These are phyloP conservation scores for Kuraishia cidri DNA, from an alignment of 805 yeast genomes.

Conservation along the genomic window DNA sequence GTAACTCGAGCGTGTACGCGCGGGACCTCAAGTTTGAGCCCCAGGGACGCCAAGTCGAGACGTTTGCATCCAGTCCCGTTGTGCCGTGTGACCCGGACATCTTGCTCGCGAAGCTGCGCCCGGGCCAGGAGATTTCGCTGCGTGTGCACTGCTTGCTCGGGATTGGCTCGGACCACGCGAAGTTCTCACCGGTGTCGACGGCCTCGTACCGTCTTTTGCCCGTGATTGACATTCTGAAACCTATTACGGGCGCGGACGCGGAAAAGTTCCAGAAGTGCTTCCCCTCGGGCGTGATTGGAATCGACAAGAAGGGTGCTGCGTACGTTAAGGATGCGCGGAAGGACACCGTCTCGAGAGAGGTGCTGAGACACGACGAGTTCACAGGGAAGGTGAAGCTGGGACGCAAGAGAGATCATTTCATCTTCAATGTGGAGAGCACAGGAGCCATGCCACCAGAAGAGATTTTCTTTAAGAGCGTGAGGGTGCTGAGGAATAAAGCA, in stretches of 20 bases:
- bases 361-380: conserved; percentile 87
- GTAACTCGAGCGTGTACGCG: conserved; percentile 84
- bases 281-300: conserved; percentile 86
- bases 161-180: conserved; percentile 91
- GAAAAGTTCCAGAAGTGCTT: conserved; percentile 79
- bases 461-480: conserved; percentile 83
- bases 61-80: conserved; percentile 58
- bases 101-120: conserved; percentile 84
- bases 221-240: conserved; percentile 63
- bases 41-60: conserved; percentile 76
- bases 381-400: conserved; percentile 86
- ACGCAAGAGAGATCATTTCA: conserved; percentile 85
- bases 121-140: conserved; percentile 92
- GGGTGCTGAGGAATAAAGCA: conserved; percentile 79
- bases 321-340: conserved; percentile 82
- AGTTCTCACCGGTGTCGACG: conserved; percentile 94
- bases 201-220: conserved; percentile 95
- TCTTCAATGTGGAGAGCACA: conserved; percentile 88
- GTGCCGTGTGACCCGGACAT: conserved; percentile 84
- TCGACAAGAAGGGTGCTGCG: conserved; percentile 61
- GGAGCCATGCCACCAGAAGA: conserved; percentile 98
- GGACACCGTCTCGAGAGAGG: conserved; percentile 97
- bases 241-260: conserved; percentile 74
- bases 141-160: conserved; percentile 90
- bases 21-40: conserved; percentile 85